Conservation (phyloP, 352 stramenopile genomes). For the Poterioochromonas sp. region DNA sequence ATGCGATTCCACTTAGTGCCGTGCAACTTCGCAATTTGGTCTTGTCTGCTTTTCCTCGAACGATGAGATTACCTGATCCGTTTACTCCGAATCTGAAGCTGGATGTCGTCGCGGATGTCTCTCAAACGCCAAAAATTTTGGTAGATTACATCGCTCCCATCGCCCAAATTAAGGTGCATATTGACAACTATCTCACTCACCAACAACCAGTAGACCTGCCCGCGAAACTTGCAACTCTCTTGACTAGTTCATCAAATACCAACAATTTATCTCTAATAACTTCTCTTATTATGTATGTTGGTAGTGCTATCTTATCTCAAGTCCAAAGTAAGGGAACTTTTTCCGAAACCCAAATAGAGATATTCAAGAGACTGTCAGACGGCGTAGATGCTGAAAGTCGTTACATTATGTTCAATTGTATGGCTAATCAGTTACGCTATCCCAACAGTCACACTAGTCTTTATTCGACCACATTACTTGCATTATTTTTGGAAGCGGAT, state of each 20-base stretch:
- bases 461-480: conserved; percentile 96
- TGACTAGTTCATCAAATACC: background rate
- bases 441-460: conserved; percentile 99
- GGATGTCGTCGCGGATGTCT: conserved; percentile 89
- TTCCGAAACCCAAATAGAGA: conserved; percentile 55
- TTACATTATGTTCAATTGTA: conserved; percentile 95
- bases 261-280: conserved; percentile 72
- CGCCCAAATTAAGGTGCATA: conserved; percentile 82
- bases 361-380: conserved; percentile 91
- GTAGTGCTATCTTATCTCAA: conserved; percentile 49
- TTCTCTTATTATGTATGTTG: conserved; percentile 68
- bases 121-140: conserved; percentile 80
- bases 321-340: conserved; percentile 1
- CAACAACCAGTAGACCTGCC: conserved; percentile 60
- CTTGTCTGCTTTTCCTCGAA: conserved; percentile 90
- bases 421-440: conserved; percentile 97
- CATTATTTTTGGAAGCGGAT: conserved; percentile 92
- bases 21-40: conserved; percentile 97
- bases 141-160: conserved; percentile 77
- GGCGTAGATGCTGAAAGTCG: conserved; percentile 84
- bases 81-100: conserved; percentile 96
- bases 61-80: conserved; percentile 90
- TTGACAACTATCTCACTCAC: conserved; percentile 87
- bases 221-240: conserved; percentile 48
- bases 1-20: conserved; percentile 89